phyloP scores from a whole-genome alignment of 306 rosid genomes.

The Elaeagnus macrophylla region DNA sequence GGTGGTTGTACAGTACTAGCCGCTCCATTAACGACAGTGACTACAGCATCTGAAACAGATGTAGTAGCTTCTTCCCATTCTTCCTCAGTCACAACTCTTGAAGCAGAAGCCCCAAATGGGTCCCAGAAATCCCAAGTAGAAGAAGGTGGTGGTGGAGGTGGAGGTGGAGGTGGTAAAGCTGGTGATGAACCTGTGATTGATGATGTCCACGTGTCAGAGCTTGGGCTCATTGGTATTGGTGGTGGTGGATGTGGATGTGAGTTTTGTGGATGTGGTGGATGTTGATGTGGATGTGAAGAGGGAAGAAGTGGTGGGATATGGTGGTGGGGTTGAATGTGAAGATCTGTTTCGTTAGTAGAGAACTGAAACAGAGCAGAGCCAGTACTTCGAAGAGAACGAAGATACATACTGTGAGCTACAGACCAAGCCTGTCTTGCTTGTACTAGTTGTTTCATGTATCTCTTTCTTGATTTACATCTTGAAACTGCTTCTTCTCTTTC shows the following conservation, averaged over 20 bases:
- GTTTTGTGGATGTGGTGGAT: constrained; percentile 41
- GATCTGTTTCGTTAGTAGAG: constrained; percentile 53
- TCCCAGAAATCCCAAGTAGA: constrained; percentile 97
- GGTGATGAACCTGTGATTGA: constrained; percentile 53
- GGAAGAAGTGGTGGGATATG: constrained; percentile 43
- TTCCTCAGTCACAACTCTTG: constrained; percentile 65
- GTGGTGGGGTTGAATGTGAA: constrained; percentile 37
- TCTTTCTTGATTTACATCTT: constrained; percentile 61
- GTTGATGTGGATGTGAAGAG: constrained; percentile 42
- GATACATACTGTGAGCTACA: constrained; percentile 64
- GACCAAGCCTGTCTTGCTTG: constrained; percentile 68
- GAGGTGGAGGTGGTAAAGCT: constrained; percentile 39
- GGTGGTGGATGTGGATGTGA: constrained; percentile 43
- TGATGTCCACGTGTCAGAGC: constrained; percentile 75
- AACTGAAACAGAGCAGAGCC: constrained; percentile 79
- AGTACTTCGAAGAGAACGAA: constrained; percentile 66
- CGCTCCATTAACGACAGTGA: constrained; percentile 28
- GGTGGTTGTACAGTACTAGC: constrained; percentile 49
- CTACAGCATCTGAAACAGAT: constrained; percentile 48
- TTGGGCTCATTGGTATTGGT: constrained; percentile 55
- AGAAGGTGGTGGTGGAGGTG: constrained; percentile 50
- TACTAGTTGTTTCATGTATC: constrained; percentile 74
- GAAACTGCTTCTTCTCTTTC: constrained; percentile 75
- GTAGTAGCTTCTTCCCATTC: constrained; percentile 83
- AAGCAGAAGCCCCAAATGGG: constrained; percentile 62